Conservation (phyloP, 148 eudicot species). For the Camellia lanceoleosa region DNA sequence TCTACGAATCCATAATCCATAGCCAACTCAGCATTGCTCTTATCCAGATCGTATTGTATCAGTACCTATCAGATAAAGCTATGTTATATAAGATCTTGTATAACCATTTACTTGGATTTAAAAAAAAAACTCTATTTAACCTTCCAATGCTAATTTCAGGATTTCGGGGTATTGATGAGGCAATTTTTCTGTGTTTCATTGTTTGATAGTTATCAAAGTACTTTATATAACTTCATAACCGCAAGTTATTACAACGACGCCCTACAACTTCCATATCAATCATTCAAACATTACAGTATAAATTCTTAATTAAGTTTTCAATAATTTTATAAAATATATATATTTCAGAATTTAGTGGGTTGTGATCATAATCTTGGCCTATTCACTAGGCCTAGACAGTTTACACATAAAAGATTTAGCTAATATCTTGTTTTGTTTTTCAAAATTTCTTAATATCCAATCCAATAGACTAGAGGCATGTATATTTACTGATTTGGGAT, state of each 20-base stretch:
- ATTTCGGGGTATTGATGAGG: conserved; percentile 5
- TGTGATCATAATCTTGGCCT: no score
- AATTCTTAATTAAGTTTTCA: background rate
- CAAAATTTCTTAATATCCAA: no score
- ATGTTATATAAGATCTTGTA: background rate
- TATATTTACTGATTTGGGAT: no score
- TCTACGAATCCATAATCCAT: conserved; percentile 92
- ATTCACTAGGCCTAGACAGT: no score
- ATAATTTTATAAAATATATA: background rate
- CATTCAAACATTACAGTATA: background rate
- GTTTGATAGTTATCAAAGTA: background rate
- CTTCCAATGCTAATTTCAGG: background rate
- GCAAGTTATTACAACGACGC: no score
- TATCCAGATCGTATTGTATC: conserved; percentile 81
- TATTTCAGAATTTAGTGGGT: no score
- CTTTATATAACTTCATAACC: background rate
- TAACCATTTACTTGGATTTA: background rate
- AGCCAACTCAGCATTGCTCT: conserved; percentile 93
- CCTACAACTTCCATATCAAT: background rate
- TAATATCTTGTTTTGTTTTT: no score
- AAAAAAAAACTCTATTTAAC: background rate
- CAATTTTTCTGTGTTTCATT: background rate
- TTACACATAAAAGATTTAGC: no score
- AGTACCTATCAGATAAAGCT: conserved; percentile 10
- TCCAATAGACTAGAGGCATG: no score